Evolutionary conservation across 139 green algal species (phyloP), one percentile per base, ranked within the genome.

Genomic region (Chlorella sp.): DNA sequence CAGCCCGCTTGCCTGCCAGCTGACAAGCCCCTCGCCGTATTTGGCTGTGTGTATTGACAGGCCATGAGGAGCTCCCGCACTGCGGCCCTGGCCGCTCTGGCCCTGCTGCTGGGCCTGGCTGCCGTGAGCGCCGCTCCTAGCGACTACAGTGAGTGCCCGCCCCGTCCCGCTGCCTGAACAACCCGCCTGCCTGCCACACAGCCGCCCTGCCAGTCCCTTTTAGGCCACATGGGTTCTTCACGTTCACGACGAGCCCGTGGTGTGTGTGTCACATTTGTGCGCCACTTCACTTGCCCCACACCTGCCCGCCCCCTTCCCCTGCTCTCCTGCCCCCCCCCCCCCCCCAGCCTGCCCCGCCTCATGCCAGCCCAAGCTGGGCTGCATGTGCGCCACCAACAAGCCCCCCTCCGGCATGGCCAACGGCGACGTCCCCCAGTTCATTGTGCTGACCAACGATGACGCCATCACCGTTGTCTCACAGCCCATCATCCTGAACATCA

Each of bases 361-460:
- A 18, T 91, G 88, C 81, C 28, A 91, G 53, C 12, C 34, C 85
- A 85, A 32, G 22, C 76, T 77, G 57, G 83, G 83, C 80, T 91
- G 88, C 80, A 22, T 87, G 34, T 91, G 88, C 34, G 88, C 80
- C 66, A 68, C 88, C 53, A 37, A 26, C 34, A 40, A 30, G 19
- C 3, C 79, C 21, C 88, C 88, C 3, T 66, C 66, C 2, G 66
- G 80, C 24, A 34, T 88, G 0, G 69, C 61, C 19, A 66, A 85
- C n/a, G 64, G 48, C 60, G 66, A 88, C 42, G 15, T 42, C 18
- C 88, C 88, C 21, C 88, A 71, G 64, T 71, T 71, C 64, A 71
- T 71, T 71, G 64, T 90, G 66, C 88, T 88, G 37, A 91, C 88
- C n/a, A 91, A 88, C 34, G 88, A 91, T 34, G 88, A 91, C 42